Conservation (phyloP, 2,329 filamentous ascomycete genomes). For the Nothophoma quercina region DNA sequence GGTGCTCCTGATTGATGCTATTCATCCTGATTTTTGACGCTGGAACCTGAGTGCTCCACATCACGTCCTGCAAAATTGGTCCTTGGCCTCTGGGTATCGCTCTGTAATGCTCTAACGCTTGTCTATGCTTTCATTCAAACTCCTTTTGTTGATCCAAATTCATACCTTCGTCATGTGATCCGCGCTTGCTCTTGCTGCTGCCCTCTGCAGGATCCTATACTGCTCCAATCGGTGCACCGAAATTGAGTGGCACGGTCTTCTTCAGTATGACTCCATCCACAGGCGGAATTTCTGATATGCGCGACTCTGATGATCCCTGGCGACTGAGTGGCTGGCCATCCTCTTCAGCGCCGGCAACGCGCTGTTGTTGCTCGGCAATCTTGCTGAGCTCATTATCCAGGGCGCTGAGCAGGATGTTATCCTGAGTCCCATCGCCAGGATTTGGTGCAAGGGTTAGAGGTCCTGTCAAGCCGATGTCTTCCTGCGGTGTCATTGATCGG, state of each 20-base stretch:
- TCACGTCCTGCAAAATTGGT: background rate
- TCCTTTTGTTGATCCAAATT: background rate
- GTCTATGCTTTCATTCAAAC: constrained; percentile 8
- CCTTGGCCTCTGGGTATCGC: constrained; percentile 12
- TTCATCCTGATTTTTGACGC: background rate
- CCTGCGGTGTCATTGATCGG: constrained; percentile 25
- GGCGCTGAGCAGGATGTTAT: constrained; percentile 39
- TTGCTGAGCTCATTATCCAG: constrained; percentile 38
- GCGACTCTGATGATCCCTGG: constrained; percentile 31
- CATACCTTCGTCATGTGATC: background rate
- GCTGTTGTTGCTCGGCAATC: constrained; percentile 33
- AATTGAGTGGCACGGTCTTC: constrained; percentile 42
- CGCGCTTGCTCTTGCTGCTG: constrained; percentile 1
- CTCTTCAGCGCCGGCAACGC: constrained; percentile 18
- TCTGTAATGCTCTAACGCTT: constrained; percentile 2
- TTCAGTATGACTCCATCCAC: constrained; percentile 48
- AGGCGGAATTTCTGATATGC: constrained; percentile 27
- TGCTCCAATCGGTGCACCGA: constrained; percentile 46
- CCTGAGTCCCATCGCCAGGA: constrained; percentile 40
- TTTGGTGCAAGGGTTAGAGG: constrained; percentile 44
- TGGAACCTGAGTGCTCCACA: too few species aligned
- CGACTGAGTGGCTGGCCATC: constrained; percentile 32
- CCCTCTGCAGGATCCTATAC: constrained; percentile 19
- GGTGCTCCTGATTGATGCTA: background rate
- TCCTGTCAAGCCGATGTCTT: constrained; percentile 36